These are phyloP conservation scores for Volutella citrinella DNA, from an alignment of 2,329 filamentous ascomycete genomes.

Conservation along the genomic window DNA sequence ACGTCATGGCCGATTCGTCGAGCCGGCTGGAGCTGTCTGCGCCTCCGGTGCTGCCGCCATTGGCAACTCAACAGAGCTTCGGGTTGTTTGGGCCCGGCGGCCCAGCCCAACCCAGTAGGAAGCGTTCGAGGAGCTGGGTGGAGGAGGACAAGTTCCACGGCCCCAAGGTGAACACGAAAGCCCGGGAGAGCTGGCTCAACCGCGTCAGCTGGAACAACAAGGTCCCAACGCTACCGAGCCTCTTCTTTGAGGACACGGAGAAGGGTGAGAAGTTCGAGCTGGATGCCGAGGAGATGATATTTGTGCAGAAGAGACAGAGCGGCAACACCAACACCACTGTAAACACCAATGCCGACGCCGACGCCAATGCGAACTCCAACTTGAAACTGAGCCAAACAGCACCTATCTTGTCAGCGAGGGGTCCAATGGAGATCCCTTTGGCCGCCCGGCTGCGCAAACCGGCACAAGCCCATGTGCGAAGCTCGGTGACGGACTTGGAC, in stretches of 20 bases:
- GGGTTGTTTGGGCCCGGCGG: conserved; percentile 27
- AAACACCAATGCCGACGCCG: not conserved
- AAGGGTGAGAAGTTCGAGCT: conserved; percentile 14
- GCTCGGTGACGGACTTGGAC: conserved; percentile 41
- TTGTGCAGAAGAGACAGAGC: conserved; percentile 16
- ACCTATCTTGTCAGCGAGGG: conserved; percentile 14
- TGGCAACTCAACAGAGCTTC: conserved; percentile 31
- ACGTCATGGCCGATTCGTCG: conserved; percentile 21
- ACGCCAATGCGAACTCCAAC: not conserved
- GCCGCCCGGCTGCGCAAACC: conserved; percentile 9
- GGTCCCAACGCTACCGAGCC: conserved; percentile 35
- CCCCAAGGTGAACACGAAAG: conserved; percentile 35
- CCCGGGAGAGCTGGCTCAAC: conserved; percentile 26
- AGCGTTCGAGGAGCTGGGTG: conserved; percentile 39
- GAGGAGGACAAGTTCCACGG: conserved; percentile 51
- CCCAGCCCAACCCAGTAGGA: too few relatives aligned
- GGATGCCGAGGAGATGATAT: conserved; percentile 11
- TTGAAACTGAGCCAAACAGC: conserved; percentile 20
- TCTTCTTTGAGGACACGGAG: conserved; percentile 24
- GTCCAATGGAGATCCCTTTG: conserved; percentile 12
- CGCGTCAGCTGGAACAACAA: conserved; percentile 33
- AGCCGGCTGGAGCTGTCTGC: conserved; percentile 29
- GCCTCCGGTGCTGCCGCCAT: conserved; percentile 30
- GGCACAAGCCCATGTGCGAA: conserved; percentile 17
- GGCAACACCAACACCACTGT: not conserved